Evolutionary conservation across 257 asterid genomes (phyloP), one percentile per base, ranked within the genome.

Genomic region (Orobanche coerulescens): DNA sequence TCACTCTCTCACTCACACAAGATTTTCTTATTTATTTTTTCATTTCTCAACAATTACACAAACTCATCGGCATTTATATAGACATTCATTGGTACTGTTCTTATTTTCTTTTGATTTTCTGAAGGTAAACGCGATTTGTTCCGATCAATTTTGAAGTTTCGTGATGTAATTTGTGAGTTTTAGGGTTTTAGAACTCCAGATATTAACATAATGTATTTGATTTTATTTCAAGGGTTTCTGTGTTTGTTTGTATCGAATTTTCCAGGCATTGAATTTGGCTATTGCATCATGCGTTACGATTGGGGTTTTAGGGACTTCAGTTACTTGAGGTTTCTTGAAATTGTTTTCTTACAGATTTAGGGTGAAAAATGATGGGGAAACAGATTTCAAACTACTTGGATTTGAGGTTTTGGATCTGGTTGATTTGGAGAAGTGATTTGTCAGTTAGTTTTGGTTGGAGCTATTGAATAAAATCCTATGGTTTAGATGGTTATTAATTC

Each of bases 141-240:
- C 65, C 39, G 65, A 72, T 46, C 71, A 68, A 61, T 23, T 71
- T 68, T 36, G 52, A 58, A 31, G 69, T 43, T 44, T 53, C 39
- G 20, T 20, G 28, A 13, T 65, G 40, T 28, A 46, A 33, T 33
- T 6, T 16, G 2, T 33, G 61, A 2, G 56, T 63, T 58, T 58
- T 70, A 58, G 68, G 77, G 82, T 67, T 70, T 77, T 58, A 36
- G 8, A 50, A 30, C 25, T 56, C 42, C 62, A 49, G 70, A 49
- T 63, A 56, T 39, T 65, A 30, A 19, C 72, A 59, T 70, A 78
- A 68, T 15, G 64, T 67, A 24, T 72, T 69, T 65, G 64, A 61
- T 65, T 64, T 7, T 51, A 7, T 51, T 62, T 6, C n/a, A 13
- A 26, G 31, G 58, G 28, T 39, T 50, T 18, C n/a, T 56, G 9